A percentile compares a stretch with the other conserved stretches of the same genome.
Evolutionary conservation across 257 asterid species (phyloP).

Genomic region (Solanum bulbocastanum): DNA sequence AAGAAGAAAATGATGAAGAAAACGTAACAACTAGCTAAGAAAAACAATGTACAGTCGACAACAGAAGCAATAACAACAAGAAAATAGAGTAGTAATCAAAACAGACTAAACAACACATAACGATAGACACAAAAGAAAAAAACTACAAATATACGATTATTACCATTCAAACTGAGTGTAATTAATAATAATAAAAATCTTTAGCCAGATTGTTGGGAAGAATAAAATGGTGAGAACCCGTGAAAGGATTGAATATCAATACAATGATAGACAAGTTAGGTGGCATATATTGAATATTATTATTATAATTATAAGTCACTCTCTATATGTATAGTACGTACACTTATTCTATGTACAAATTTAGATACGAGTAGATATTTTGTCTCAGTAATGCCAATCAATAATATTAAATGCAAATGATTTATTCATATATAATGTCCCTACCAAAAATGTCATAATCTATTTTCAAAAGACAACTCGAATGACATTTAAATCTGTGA

Average conservation of each 20-base stretch:
- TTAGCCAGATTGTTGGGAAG: neutral
- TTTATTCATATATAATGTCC: neutral
- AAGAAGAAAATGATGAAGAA: neutral
- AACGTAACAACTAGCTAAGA: neutral
- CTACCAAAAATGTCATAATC: neutral
- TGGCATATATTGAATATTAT: neutral
- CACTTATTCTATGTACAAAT: neutral
- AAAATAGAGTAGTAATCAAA: neutral
- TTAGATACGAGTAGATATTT: constrained; percentile 18
- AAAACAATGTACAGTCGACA: neutral
- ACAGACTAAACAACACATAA: neutral
- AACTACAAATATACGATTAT: neutral
- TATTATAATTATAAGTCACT: neutral
- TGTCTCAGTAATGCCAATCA: constrained; percentile 1
- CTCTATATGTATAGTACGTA: neutral
- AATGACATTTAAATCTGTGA: neutral
- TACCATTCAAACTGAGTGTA: neutral
- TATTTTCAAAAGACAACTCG: neutral
- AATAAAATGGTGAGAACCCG: neutral
- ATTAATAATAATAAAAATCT: neutral
- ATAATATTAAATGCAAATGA: constrained; percentile 12
- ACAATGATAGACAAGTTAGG: constrained; percentile 2
- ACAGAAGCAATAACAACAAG: neutral
- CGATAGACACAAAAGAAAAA: neutral
- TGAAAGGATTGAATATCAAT: constrained; percentile 5